These are phyloP conservation scores for Gossypium lobatum DNA, from an alignment of 441 rosid genomes.

Conservation along the genomic window DNA sequence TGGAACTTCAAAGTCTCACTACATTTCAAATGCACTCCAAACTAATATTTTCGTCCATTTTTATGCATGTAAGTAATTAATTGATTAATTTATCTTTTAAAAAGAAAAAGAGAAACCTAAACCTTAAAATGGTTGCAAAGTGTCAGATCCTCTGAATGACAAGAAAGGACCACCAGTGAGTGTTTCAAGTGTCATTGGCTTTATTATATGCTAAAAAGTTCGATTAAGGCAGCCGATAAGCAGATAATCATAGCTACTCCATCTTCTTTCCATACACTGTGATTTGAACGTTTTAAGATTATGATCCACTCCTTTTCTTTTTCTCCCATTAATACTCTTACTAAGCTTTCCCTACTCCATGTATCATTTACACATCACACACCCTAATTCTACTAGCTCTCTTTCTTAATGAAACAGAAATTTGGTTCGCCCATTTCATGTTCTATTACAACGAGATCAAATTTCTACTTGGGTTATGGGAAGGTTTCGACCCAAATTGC, in stretches of 20 bases:
- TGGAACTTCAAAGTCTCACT: background rate
- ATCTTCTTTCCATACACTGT: background rate
- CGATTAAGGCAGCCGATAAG: background rate
- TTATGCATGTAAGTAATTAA: background rate
- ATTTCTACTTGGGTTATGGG: no score
- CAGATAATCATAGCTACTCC: background rate
- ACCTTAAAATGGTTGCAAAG: background rate
- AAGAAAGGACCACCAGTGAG: background rate
- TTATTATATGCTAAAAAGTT: background rate
- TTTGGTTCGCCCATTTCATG: no score
- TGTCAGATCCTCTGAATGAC: background rate
- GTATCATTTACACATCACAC: background rate
- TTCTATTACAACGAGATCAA: no score
- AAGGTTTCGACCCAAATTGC: no score
- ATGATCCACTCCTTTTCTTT: background rate
- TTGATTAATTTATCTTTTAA: background rate
- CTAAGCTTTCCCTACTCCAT: background rate
- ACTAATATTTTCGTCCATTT: background rate
- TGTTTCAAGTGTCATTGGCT: conserved; percentile 5
- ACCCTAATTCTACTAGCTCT: background rate
- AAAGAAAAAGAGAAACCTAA: background rate
- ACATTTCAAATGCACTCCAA: background rate
- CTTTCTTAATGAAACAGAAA: no score
- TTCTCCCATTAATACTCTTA: background rate
- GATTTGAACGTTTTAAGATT: background rate